These are phyloP conservation scores for Talaromyces sp. DNA, from an alignment of 2,329 filamentous ascomycete species.

Conservation along the genomic window DNA sequence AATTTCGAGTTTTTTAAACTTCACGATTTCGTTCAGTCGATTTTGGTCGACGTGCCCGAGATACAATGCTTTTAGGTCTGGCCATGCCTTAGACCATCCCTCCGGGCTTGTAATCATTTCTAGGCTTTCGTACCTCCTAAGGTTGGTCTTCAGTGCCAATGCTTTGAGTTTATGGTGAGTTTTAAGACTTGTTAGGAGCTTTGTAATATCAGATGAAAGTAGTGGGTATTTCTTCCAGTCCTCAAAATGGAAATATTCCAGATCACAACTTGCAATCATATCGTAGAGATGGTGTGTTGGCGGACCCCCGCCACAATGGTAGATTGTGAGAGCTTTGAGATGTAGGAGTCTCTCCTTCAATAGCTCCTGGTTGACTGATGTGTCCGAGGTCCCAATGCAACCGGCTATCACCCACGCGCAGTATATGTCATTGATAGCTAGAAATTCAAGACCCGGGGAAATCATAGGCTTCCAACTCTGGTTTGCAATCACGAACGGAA, in stretches of 20 bases:
- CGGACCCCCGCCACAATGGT: not conserved
- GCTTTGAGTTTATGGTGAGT: not conserved
- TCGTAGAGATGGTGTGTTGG: not conserved
- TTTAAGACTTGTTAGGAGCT: not conserved
- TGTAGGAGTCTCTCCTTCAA: not conserved
- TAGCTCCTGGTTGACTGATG: not conserved
- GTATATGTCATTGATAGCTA: not conserved
- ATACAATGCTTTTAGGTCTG: not conserved
- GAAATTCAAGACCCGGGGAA: not conserved
- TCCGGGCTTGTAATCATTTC: not conserved
- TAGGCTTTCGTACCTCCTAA: no score
- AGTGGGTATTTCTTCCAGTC: not conserved
- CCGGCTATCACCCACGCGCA: not conserved
- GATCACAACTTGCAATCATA: not conserved
- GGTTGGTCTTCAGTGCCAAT: not conserved
- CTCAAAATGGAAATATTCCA: not conserved
- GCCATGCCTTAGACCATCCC: not conserved
- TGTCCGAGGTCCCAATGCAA: not conserved
- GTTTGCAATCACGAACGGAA: not conserved
- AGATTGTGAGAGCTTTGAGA: not conserved
- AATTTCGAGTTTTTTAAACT: not conserved
- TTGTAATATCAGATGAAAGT: not conserved
- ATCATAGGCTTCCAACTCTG: not conserved
- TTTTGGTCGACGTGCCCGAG: not conserved
- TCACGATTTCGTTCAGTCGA: not conserved